These are phyloP conservation scores for Albugo candida DNA, from an alignment of 352 stramenopile species.

Conservation along the genomic window DNA sequence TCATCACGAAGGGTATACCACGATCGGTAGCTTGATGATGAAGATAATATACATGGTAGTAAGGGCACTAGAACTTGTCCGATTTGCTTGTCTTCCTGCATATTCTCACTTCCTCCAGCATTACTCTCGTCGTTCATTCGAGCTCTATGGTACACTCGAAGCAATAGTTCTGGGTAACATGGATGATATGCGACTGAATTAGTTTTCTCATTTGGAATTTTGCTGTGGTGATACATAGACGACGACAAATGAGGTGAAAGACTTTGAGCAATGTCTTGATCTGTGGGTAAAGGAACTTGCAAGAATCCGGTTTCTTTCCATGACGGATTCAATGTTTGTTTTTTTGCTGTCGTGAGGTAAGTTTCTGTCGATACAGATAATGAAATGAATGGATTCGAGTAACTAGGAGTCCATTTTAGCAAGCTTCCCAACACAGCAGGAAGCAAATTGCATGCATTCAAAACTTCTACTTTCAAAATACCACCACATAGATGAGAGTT, in stretches of 20 bases:
- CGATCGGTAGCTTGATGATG: constrained; percentile 23
- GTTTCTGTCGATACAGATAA: constrained; percentile 28
- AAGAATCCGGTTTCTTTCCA: constrained; percentile 43
- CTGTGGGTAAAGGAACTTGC: constrained; percentile 28
- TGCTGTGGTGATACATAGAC: not conserved
- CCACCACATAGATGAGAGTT: constrained; percentile 9
- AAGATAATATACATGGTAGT: constrained; percentile 37
- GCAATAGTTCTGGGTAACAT: constrained; percentile 30
- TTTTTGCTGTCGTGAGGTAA: constrained; percentile 29
- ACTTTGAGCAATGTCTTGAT: constrained; percentile 33
- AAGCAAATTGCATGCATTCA: constrained; percentile 30
- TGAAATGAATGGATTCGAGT: constrained; percentile 43
- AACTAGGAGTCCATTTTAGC: constrained; percentile 46
- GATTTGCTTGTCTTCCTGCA: constrained; percentile 18
- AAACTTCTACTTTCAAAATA: constrained; percentile 31
- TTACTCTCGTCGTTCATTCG: constrained; percentile 9
- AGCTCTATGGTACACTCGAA: constrained; percentile 36
- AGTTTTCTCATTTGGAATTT: not conserved
- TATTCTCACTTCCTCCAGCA: constrained; percentile 1
- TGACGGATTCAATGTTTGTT: constrained; percentile 29
- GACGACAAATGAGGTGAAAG: not conserved
- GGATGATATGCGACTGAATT: constrained; percentile 21
- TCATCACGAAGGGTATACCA: constrained; percentile 39
- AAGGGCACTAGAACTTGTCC: constrained; percentile 31
- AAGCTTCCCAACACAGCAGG: constrained; percentile 39